Conservation (phyloP, 164 flowering plant genomes). For the Umbellularia californica region DNA sequence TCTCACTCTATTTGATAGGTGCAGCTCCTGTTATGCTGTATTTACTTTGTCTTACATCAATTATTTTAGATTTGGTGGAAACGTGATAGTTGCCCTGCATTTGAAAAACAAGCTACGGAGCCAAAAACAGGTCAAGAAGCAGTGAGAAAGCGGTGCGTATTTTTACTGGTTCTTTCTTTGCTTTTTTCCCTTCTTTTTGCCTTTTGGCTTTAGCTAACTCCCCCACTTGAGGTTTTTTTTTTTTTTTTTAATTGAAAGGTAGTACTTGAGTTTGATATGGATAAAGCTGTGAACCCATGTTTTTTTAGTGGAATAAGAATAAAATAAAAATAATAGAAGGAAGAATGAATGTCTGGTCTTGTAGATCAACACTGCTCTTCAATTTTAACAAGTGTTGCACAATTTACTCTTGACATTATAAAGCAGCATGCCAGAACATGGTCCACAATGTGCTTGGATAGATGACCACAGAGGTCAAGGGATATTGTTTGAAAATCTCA, state of each 20-base stretch:
- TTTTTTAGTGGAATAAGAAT: no score
- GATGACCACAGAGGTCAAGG: no score
- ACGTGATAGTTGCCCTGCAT: constrained; percentile 95
- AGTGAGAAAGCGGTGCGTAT: constrained; percentile 62
- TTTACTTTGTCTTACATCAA: neutral
- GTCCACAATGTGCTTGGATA: no score
- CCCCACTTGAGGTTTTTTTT: neutral
- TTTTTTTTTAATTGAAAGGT: no score
- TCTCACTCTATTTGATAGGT: neutral
- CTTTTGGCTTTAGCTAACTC: neutral
- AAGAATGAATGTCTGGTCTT: neutral
- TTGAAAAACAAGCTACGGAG: constrained; percentile 75
- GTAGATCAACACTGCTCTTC: neutral
- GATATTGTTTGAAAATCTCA: no score
- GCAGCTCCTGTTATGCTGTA: neutral
- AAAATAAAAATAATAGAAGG: no score
- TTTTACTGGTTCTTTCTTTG: neutral
- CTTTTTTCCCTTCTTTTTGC: neutral
- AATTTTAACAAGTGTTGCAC: neutral
- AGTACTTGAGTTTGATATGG: no score
- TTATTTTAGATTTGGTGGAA: constrained; percentile 91
- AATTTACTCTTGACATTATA: neutral
- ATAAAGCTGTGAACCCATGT: no score
- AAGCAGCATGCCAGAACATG: neutral
- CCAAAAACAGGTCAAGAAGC: constrained; percentile 66